Conservation (phyloP, 352 stramenopile species). For the Pythium utonaiense region DNA sequence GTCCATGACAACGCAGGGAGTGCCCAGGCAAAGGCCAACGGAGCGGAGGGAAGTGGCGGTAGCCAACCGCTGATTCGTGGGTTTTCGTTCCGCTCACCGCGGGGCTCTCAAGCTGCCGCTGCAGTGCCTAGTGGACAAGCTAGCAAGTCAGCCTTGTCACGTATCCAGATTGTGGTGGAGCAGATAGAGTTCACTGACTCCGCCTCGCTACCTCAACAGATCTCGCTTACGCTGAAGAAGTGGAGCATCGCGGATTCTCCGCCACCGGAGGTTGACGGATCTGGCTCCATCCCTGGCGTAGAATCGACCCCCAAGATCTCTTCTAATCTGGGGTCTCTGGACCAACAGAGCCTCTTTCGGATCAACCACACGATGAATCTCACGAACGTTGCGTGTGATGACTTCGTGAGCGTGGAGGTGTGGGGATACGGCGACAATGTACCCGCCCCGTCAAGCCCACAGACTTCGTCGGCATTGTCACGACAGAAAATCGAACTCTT, state of each 20-base stretch:
- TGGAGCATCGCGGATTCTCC: constrained; percentile 13
- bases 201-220: constrained; percentile 4
- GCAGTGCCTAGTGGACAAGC: constrained; percentile 2
- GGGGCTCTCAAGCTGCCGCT: not conserved
- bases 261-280: not conserved
- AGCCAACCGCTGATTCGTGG: constrained; percentile 11
- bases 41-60: constrained; percentile 8
- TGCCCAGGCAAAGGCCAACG: not conserved
- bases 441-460: no score
- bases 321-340: not conserved
- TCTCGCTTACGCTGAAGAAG: constrained; percentile 37
- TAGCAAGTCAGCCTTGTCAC: not conserved
- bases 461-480: not conserved
- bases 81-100: constrained; percentile 15
- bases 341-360: not conserved
- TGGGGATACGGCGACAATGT: constrained; percentile 54
- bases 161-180: constrained; percentile 23
- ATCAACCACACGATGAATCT: constrained; percentile 16
- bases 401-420: constrained; percentile 48
- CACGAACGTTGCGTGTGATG: constrained; percentile 12
- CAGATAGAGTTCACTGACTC: constrained; percentile 21
- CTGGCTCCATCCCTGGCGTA: not conserved
- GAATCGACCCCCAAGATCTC: constrained; percentile 29
- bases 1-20: not conserved
- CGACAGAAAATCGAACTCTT: constrained; percentile 50